phyloP scores from a whole-genome alignment of 208 protist genomes.

The Tetramitus jugosus region DNA sequence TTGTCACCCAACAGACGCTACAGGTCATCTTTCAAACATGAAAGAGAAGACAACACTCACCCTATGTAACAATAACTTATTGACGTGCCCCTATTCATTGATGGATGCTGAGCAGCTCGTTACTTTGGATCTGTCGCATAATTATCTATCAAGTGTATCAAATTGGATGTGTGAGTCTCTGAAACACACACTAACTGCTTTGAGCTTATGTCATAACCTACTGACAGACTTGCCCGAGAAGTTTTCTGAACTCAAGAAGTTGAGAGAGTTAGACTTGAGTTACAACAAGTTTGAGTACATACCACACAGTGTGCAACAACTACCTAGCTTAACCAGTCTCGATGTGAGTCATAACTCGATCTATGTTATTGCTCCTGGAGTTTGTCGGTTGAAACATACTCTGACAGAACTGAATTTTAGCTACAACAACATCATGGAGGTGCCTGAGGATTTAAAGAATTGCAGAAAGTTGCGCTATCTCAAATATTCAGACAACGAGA shows the following conservation, averaged over 20 bases:
- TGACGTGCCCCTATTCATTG: not conserved
- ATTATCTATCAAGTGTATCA: not conserved
- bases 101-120: not conserved
- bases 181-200: not conserved
- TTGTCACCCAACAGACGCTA: not conserved
- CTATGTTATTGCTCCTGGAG: not conserved
- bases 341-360: conserved; percentile 1
- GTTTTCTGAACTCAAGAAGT: not conserved
- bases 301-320: not conserved
- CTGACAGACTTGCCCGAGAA: conserved; percentile 8
- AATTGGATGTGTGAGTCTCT: not conserved
- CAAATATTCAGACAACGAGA: conserved; percentile 2
- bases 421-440: not conserved
- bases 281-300: conserved; percentile 6
- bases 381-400: not conserved
- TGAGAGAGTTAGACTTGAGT: conserved; percentile 14
- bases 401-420: conserved; percentile 8
- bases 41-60: no score
- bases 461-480: not conserved
- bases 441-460: conserved; percentile 4
- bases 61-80: no score
- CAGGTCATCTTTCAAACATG: not conserved
- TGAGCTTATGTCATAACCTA: not conserved
- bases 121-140: conserved; percentile 9
- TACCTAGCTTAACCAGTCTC: not conserved